These are phyloP conservation scores for Aspergillus felis DNA, from an alignment of 2,329 filamentous ascomycete species.

Conservation along the genomic window DNA sequence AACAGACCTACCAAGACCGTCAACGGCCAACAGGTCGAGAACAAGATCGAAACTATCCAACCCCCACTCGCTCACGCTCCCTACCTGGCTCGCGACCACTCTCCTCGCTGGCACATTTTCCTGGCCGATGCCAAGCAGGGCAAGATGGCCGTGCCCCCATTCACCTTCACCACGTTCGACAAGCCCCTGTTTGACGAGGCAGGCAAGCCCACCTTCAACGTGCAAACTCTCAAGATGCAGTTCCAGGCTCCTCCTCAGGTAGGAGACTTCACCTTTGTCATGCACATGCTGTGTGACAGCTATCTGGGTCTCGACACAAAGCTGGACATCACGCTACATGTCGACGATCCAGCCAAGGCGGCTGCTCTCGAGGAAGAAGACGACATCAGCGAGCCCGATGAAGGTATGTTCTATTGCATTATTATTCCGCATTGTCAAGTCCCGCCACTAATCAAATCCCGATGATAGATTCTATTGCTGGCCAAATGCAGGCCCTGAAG, in stretches of 20 bases:
- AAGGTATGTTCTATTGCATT: constrained; percentile 63
- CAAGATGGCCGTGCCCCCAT: constrained; percentile 94
- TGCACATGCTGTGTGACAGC: constrained; percentile 90
- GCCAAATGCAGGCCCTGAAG: constrained; percentile 85
- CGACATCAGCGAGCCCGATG: constrained; percentile 95
- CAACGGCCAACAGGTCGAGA: constrained; percentile 48
- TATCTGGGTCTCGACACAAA: constrained; percentile 93
- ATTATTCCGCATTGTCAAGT: constrained; percentile 14
- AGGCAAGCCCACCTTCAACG: constrained; percentile 84
- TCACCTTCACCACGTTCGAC: constrained; percentile 91
- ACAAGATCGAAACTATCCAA: constrained; percentile 61
- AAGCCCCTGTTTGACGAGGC: constrained; percentile 76
- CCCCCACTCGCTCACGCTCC: constrained; percentile 88
- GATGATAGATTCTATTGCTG: constrained; percentile 74
- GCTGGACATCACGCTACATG: constrained; percentile 81
- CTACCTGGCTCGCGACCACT: constrained; percentile 83
- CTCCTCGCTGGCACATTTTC: constrained; percentile 91
- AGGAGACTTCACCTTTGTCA: constrained; percentile 89
- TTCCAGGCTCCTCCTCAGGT: constrained; percentile 91
- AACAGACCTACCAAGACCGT: constrained; percentile 63
- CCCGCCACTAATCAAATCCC: constrained; percentile 19
- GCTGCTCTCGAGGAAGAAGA: constrained; percentile 77
- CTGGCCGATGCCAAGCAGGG: constrained; percentile 89
- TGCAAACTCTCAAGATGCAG: constrained; percentile 95
- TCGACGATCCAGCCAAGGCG: constrained; percentile 85